Percentiles rank a stretch among this genome's conserved stretches.
phyloP scores from a whole-genome alignment of 2,329 filamentous ascomycete species.

The Pseudocercospora crystallina region DNA sequence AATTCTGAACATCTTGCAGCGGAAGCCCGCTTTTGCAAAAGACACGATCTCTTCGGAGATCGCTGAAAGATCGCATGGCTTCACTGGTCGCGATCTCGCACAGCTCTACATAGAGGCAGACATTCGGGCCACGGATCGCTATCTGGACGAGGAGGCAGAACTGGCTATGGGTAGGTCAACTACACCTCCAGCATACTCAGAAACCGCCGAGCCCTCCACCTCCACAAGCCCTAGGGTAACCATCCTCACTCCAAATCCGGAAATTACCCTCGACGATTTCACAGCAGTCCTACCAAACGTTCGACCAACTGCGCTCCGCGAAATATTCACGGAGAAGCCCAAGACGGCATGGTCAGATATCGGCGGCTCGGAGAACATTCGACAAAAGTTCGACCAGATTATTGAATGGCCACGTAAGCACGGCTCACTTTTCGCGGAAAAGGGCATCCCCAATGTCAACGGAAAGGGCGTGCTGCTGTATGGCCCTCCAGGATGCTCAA shows the following conservation, averaged over 20 bases:
- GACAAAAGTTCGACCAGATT: constrained; percentile 58
- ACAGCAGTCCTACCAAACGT: constrained; percentile 41
- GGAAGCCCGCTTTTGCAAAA: constrained; percentile 46
- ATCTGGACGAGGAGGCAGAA: constrained; percentile 33
- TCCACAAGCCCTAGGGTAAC: too few relatives aligned
- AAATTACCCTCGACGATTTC: constrained; percentile 5
- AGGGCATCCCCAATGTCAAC: constrained; percentile 51
- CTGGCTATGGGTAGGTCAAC: constrained; percentile 16
- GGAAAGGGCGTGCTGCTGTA: constrained; percentile 83
- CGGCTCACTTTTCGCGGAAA: constrained; percentile 14
- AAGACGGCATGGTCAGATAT: constrained; percentile 85
- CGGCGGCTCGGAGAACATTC: constrained; percentile 77
- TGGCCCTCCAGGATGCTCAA: constrained; percentile 90
- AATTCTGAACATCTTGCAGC: constrained; percentile 65
- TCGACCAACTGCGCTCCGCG: constrained; percentile 82
- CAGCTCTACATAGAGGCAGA: constrained; percentile 60
- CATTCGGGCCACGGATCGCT: constrained; percentile 37
- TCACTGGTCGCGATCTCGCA: constrained; percentile 75
- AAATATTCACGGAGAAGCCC: constrained; percentile 84
- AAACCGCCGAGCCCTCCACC: not conserved
- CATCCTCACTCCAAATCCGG: not conserved
- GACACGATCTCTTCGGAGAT: constrained; percentile 59
- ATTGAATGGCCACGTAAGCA: constrained; percentile 57
- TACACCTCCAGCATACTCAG: constrained; percentile 17
- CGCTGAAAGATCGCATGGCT: constrained; percentile 79